Base-by-base conservation (phyloP, 805 yeast genomes). In the Clavispora fructus region DNA sequence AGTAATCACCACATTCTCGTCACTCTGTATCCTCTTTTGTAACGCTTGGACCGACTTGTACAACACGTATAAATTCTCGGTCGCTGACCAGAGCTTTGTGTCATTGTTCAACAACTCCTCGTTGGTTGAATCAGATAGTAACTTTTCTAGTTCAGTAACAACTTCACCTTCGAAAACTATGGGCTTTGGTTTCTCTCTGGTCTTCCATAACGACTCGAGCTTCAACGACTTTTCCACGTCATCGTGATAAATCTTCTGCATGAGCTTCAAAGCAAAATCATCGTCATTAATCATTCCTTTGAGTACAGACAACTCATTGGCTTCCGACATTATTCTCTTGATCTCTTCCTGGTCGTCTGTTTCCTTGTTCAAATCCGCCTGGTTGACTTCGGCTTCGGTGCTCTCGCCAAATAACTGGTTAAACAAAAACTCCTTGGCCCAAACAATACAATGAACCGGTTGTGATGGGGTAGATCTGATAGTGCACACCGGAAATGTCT, bases 391-490 rank as follows among this genome's bases (percentile, higher is more conserved):
- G 57, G 57, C 39, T 55, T 63, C 40, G 41, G 57, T 19, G 46
- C 65, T 73, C 41, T 80, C 81, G 17, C 81, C 82, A 61, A 90
- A 92, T 32, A 94, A 69, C 59, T 89, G 95, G 23, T 79, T 75
- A 60, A 94, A 90, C 43, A 94, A 67, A 59, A 88, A 95, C 56
- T 86, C 88, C 61, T 94, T 94, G 8, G 97, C 95, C 99, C 99
- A 94, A 1, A 95, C 96, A 25, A 94, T 84, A 63, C 97, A 90
- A 61, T 94, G 99, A 6, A 94, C 84, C 0, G 97, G 97, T 60
- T 87, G 90, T 0, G 96, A 87, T 0, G 99, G 99, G 0, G 99
- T 94, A 6, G 97, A 88, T 52, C 99, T 75, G 48, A 94, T 94
- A 0, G 99, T 94, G 63, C 99, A 94, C 1, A 94, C 97, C 0